Base-by-base conservation (phyloP, 495 filamentous ascomycete species). In the Aspergillus incahuasiensis region DNA sequence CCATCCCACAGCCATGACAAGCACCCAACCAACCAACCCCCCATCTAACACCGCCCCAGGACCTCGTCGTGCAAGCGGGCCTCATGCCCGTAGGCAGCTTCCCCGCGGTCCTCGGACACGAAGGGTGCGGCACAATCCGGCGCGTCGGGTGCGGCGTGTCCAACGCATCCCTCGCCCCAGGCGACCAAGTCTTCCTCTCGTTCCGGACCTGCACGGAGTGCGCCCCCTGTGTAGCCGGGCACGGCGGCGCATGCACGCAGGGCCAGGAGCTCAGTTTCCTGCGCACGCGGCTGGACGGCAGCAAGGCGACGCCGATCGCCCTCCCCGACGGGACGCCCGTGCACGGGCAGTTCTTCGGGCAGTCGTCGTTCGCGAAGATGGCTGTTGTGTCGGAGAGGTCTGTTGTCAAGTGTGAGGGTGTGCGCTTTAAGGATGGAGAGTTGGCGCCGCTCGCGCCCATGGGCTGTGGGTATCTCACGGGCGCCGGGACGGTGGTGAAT, bases 81-180 rank as follows among this genome's bases (percentile, higher is more conserved):
- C 50, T 15, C 46, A 54, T 70, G 55, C 54, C 74, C 46, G 35
- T 77, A 30, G 66, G 64, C 20, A 46, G 61, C 3, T 71, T 55
- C 35, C 74, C 74, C 2, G 68, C 64, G 12, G 74, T 76, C 6
- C 71, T 82, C 16, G 79, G 80, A 13, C 80, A 83, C 54, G 80
- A 83, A 65, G 80, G 80, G 21, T 70, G 72, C 1, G 81, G 80
- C 6, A 56, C 77, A 21, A 68, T 84, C 18, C 63, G 74, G 24
- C 61, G 63, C 12, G 21, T 77, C n/a, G 81, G 81, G 9, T 68
- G 70, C 20, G 55, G 48, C 0, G 74, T 77, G 38, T 71, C 71
- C 22, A 64, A 68, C 45, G 58, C 65, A 34, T 55, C 71, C 35
- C 61, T 81, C 5, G 52, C 59, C 16, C 64, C 70, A 2, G 77